Evolutionary conservation across 2,329 filamentous ascomycete genomes (phyloP).

Genomic region (Nectriaceae sp.): DNA sequence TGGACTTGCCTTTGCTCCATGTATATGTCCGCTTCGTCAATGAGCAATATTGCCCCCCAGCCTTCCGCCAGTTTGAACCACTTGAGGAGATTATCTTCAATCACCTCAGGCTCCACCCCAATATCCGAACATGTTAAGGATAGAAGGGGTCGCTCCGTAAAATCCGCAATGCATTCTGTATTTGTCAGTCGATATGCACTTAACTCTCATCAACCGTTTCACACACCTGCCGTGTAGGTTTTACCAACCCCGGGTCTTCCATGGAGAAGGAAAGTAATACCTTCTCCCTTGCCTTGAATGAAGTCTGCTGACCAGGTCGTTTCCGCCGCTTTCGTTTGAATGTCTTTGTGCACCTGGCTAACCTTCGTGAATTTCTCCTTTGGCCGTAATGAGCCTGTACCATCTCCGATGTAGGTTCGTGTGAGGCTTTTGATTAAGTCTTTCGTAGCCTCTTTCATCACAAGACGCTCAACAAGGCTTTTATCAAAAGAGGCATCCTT

Average conservation of each 20-base stretch:
- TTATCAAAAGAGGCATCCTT: constrained; percentile 26
- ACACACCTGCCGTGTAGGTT: constrained; percentile 32
- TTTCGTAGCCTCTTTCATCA: constrained; percentile 26
- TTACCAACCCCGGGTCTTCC: constrained; percentile 27
- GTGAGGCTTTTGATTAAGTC: constrained; percentile 2
- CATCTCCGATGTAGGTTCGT: not conserved
- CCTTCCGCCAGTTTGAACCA: constrained; percentile 20
- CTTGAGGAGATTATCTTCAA: constrained; percentile 15
- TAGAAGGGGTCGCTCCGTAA: constrained; percentile 34
- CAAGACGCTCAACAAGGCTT: constrained; percentile 30
- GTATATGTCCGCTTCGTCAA: constrained; percentile 30
- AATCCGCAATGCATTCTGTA: constrained; percentile 36
- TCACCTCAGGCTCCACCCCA: constrained; percentile 11
- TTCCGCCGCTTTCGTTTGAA: constrained; percentile 8
- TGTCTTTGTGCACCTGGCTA: constrained; percentile 19
- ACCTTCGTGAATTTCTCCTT: constrained; percentile 32
- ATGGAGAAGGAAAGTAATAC: constrained; percentile 26
- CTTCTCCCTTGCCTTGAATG: constrained; percentile 25
- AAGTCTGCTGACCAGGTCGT: constrained; percentile 24
- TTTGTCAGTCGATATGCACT: not conserved
- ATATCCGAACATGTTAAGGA: constrained; percentile 29
- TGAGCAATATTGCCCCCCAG: constrained; percentile 29
- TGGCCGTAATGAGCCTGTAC: constrained; percentile 15
- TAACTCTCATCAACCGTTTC: not conserved
- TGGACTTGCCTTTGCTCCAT: constrained; percentile 9